Evolutionary conservation across 2,329 filamentous ascomycete genomes (phyloP).

Genomic region (Elsinoe fawcettii): DNA sequence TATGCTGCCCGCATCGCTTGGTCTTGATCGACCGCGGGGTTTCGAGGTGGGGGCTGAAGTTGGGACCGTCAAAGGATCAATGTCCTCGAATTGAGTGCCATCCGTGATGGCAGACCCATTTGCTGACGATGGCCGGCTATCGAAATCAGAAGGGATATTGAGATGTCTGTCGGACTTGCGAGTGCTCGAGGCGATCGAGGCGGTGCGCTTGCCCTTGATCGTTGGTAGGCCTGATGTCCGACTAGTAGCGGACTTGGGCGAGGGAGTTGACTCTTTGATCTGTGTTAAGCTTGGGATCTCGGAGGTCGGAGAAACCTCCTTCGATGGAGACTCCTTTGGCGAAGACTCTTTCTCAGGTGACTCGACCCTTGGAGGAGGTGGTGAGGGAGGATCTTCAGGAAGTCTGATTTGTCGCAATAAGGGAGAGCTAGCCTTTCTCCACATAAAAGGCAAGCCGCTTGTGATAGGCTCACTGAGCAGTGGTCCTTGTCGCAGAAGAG

Average conservation of each 20-base stretch:
- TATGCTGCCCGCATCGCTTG: slow-evolving; percentile 25
- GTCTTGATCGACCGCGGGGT: slow-evolving; percentile 32
- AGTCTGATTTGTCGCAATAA: neutral
- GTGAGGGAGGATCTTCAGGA: neutral
- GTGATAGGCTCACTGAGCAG: neutral
- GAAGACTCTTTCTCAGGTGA: neutral
- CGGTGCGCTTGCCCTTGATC: slow-evolving; percentile 36
- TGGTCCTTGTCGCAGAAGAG: slow-evolving; percentile 1
- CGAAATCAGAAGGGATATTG: slow-evolving; percentile 71
- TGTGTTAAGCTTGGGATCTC: neutral
- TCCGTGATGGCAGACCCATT: slow-evolving; percentile 89
- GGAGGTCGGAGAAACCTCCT: neutral
- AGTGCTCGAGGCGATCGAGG: slow-evolving; percentile 52
- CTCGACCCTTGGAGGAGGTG: neutral
- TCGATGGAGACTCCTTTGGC: neutral
- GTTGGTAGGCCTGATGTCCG: neutral
- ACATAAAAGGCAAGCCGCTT: neutral
- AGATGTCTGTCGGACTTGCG: slow-evolving; percentile 68
- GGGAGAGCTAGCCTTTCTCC: slow-evolving; percentile 2
- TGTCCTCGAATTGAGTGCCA: slow-evolving; percentile 79
- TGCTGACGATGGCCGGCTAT: slow-evolving; percentile 84
- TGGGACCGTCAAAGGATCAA: slow-evolving; percentile 51
- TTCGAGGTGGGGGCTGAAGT: neutral
- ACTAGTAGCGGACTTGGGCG: neutral
- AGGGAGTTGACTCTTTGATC: neutral